phyloP scores from a whole-genome alignment of 2,329 filamentous ascomycete species.

The Colletotrichum noveboracense region DNA sequence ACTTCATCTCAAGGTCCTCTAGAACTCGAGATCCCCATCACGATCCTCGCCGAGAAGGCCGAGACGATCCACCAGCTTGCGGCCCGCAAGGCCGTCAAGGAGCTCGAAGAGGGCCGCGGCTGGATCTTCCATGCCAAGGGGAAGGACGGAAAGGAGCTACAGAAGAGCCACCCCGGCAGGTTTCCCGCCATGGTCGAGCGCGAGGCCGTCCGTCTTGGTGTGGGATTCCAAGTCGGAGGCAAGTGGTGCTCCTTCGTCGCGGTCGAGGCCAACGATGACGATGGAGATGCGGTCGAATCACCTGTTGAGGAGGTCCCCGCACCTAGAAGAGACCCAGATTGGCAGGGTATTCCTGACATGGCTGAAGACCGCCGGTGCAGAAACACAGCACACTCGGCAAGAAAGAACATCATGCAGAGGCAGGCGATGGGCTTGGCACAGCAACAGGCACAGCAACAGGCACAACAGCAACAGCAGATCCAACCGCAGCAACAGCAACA shows the following conservation, averaged over 20 bases:
- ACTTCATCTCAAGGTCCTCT: conserved; percentile 63
- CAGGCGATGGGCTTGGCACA: background rate
- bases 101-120: conserved; percentile 73
- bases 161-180: conserved; percentile 50
- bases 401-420: background rate
- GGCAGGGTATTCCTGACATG: background rate
- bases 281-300: background rate
- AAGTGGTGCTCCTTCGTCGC: conserved; percentile 79
- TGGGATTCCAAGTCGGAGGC: conserved; percentile 69
- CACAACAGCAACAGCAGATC: background rate
- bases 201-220: conserved; percentile 70
- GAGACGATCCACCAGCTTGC: conserved; percentile 74
- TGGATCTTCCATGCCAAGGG: conserved; percentile 63
- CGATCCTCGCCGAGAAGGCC: conserved; percentile 46
- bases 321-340: fast-evolving
- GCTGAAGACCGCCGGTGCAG: background rate
- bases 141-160: conserved; percentile 50
- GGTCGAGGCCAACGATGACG: conserved; percentile 48
- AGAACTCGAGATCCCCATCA: conserved; percentile 68
- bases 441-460: background rate
- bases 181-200: conserved; percentile 67
- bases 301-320: background rate
- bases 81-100: conserved; percentile 69
- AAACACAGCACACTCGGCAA: background rate
- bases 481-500: background rate